Conservation (phyloP, 768 basidiomycete species). For the Cystofilobasidium capitatum region DNA sequence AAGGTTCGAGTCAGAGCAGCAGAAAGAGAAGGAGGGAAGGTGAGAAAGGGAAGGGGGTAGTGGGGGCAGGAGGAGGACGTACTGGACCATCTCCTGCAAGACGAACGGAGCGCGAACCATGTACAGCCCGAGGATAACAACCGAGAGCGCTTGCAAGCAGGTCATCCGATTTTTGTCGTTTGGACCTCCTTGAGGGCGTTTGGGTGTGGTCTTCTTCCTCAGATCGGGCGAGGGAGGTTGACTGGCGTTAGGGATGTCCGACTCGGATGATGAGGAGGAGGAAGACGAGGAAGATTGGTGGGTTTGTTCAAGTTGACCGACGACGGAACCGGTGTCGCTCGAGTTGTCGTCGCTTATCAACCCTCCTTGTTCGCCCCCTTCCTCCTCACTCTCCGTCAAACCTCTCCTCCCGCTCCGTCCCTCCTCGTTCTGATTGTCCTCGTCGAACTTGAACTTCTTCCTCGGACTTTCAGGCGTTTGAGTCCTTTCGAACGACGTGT, state of each 20-base stretch:
- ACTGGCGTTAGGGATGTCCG: neutral
- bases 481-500: too few relatives aligned
- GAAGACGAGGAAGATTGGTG: neutral
- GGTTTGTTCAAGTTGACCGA: neutral
- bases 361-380: slow-evolving; percentile 27
- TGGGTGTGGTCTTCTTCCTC: slow-evolving; percentile 11
- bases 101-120: slow-evolving; percentile 64
- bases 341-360: neutral
- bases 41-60: neutral
- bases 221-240: neutral
- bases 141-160: slow-evolving; percentile 51
- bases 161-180: slow-evolving; percentile 28
- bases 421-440: too few relatives aligned
- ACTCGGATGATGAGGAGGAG: neutral
- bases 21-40: neutral
- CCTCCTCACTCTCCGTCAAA: too few relatives aligned
- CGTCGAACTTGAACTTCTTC: too few relatives aligned
- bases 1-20: neutral
- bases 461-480: too few relatives aligned
- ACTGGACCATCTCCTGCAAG: slow-evolving; percentile 67
- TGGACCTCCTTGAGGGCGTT: slow-evolving; percentile 1
- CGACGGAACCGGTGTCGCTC: neutral
- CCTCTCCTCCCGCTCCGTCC: too few relatives aligned
- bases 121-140: slow-evolving; percentile 70
- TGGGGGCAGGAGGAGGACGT: slow-evolving; percentile 32